Percentiles rank a stretch among this genome's conserved stretches.
Conservation (phyloP, 2,329 filamentous ascomycete species). For the Colletotrichum lini region DNA sequence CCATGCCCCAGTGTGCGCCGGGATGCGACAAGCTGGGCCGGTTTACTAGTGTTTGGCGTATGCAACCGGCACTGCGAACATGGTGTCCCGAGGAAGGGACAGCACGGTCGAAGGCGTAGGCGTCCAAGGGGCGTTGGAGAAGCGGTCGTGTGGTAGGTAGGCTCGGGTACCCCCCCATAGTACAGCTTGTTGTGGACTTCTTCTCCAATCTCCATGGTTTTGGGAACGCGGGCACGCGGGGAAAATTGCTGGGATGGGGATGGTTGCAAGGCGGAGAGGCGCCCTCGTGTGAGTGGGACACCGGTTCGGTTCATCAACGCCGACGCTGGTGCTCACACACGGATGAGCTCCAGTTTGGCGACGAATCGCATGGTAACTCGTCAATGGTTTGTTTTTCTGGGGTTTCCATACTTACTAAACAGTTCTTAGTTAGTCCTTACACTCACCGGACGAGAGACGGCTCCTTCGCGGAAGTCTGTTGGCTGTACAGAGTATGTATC, state of each 20-base stretch:
- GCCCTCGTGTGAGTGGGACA: background rate
- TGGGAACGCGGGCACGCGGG: conserved; percentile 36
- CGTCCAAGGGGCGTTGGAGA: background rate
- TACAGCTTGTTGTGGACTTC: conserved; percentile 19
- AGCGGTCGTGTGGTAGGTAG: background rate
- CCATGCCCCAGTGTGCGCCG: conserved; percentile 32
- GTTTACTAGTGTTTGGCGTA: conserved; percentile 3
- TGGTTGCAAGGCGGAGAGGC: background rate
- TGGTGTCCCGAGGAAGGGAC: background rate
- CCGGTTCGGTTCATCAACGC: conserved; percentile 32
- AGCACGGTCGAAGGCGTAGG: background rate
- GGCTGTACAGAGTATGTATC: conserved; percentile 1
- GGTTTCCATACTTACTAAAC: too few species aligned
- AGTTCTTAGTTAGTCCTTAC: too few species aligned
- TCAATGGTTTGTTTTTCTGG: background rate
- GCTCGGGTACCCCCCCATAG: background rate
- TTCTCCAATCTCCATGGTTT: conserved; percentile 40
- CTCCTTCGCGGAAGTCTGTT: conserved; percentile 18
- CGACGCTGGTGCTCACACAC: conserved; percentile 3
- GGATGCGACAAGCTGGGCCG: conserved; percentile 24
- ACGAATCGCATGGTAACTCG: conserved; percentile 13
- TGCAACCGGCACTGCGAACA: background rate
- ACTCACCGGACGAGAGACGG: background rate
- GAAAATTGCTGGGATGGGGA: conserved; percentile 23
- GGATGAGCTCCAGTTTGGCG: too few species aligned